A percentile compares a stretch with the other conserved stretches of the same genome.
phyloP scores from a whole-genome alignment of 345 rosid species.

The sweet orange (Citrus sinensis) region DVS_A1.0 CM039168.1:26029501-26030000 shows the following conservation, averaged over 20 bases:
- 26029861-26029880: slow-evolving; percentile 13
- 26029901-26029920: slow-evolving; percentile 25
- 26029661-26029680: background rate
- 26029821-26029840: slow-evolving; percentile 31
- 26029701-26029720: slow-evolving; percentile 14
- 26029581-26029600: slow-evolving; percentile 18
- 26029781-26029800: slow-evolving; percentile 13
- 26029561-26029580: background rate
- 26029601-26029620: slow-evolving; percentile 4
- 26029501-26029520: background rate
- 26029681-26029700: background rate
- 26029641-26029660: slow-evolving; percentile 11
- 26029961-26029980: background rate
- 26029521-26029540: background rate
- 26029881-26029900: slow-evolving; percentile 27
- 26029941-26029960: background rate
- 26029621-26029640: background rate
- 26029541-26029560: background rate
- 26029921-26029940: background rate
- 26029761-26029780: background rate
- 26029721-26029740: slow-evolving; percentile 13
- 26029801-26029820: slow-evolving; percentile 27
- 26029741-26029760: background rate
- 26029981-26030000: background rate
- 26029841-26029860: slow-evolving; percentile 25